These are phyloP conservation scores for Bipolaris zeicola DNA, from an alignment of 2,329 filamentous ascomycete genomes.

Conservation along the genomic window DNA sequence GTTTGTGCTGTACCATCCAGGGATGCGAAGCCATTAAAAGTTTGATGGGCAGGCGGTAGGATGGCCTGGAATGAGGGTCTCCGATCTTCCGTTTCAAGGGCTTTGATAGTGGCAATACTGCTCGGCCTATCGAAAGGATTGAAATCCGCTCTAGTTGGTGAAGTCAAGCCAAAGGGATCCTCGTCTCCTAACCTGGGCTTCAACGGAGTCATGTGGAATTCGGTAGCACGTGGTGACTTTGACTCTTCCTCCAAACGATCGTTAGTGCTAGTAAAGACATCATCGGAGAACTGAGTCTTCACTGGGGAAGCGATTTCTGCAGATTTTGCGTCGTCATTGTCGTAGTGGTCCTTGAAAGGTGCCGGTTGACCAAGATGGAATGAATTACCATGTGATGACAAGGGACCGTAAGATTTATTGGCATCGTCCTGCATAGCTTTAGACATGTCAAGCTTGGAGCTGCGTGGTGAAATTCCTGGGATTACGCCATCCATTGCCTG, in stretches of 20 bases:
- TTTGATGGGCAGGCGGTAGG: slow-evolving; percentile 41
- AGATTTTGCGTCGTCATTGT: slow-evolving; percentile 5
- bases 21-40: slow-evolving; percentile 44
- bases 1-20: slow-evolving; percentile 43
- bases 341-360: not conserved
- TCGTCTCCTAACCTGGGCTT: slow-evolving; percentile 41
- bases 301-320: slow-evolving; percentile 47
- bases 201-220: slow-evolving; percentile 48
- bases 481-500: slow-evolving; percentile 16
- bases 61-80: slow-evolving; percentile 47
- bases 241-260: slow-evolving; percentile 46
- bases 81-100: slow-evolving; percentile 32
- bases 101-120: slow-evolving; percentile 22
- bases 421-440: slow-evolving; percentile 8
- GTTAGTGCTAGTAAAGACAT: slow-evolving; percentile 33
- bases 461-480: slow-evolving; percentile 33
- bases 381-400: slow-evolving; percentile 27
- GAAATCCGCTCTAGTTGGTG: slow-evolving; percentile 52
- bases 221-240: slow-evolving; percentile 40
- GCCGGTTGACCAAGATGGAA: slow-evolving; percentile 19
- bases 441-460: slow-evolving; percentile 29
- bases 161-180: slow-evolving; percentile 47
- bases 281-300: slow-evolving; percentile 44
- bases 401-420: slow-evolving; percentile 25
- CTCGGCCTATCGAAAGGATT: slow-evolving; percentile 33